Evolutionary conservation across 2,329 filamentous ascomycete genomes (phyloP), one percentile per base, ranked within the genome.

Genomic region (Cladophialophora carrionii): DNA sequence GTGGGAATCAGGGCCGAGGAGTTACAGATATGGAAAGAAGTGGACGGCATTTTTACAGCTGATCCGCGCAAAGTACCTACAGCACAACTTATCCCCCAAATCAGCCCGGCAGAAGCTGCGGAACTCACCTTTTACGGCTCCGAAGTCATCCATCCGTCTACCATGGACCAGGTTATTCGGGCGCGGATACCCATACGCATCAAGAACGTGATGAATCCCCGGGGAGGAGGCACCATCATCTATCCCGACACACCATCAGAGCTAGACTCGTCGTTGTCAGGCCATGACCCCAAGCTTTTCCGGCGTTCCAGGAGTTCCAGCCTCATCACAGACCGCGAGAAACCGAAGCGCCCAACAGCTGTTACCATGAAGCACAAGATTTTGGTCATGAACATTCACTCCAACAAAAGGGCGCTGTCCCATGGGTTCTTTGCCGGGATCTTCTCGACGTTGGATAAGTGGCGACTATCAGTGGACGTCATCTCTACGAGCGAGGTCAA

Each of bases 321-420:
- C 69, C 73, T 83, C 7, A 72, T 85, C 65, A 68, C 74, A 5
- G 78, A 82, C 10, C 84, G 83, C 71, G 77, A 75, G 73, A 86
- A 85, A 62, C 89, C 89, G 14, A 92, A 90, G 78, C 83, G 90
- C 48, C 91, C 91, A 26, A 95, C 91, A 1, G 91, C 95, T 6
- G 94, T 99, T 20, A 99, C 95, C 12, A 96, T 97, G 81, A 99
- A 99, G 82, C 91, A 95, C 78, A 90, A 92, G 75, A 98, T 99
- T 75, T 89, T 94, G 54, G 92, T 99, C 70, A 91, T 99, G 74
- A 99, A 99, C 79, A 92, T 99, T 53, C 94, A 98, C 83, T 96
- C 91, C 61, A 98, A 99, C 82, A 96, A 96, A 81, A 89, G 94
- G 69, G 96, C 94, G 8, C 90, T 96, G 69, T 96, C 94, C 0